Percentiles rank a stretch among this genome's conserved stretches.
Conservation (phyloP, 2,329 filamentous ascomycete genomes). For the Knoxdaviesia capensis region DNA sequence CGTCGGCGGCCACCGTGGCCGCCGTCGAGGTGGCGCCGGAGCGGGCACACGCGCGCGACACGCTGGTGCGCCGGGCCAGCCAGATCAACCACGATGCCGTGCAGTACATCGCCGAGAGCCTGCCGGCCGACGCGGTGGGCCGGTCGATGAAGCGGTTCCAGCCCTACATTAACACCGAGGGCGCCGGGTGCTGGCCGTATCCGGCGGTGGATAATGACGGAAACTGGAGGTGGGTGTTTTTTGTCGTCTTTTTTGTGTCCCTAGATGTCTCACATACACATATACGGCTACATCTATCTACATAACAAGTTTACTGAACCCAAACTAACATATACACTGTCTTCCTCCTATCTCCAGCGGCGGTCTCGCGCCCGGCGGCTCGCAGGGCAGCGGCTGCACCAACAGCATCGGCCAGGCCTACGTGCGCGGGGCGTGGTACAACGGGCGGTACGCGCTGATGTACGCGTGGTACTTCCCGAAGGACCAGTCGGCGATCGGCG, state of each 20-base stretch:
- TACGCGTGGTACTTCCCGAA: constrained; percentile 26
- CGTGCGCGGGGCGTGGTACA: constrained; percentile 11
- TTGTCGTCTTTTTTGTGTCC: not conserved
- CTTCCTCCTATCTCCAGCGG: constrained; percentile 9
- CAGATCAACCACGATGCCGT: constrained; percentile 12
- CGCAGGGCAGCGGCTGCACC: constrained; percentile 12
- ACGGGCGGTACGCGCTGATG: constrained; percentile 16
- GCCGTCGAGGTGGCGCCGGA: too few relatives aligned
- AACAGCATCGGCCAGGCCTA: constrained; percentile 18
- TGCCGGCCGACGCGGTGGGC: constrained; percentile 11
- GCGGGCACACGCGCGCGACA: too few relatives aligned
- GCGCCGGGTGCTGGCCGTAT: constrained; percentile 41
- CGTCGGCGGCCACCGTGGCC: too few relatives aligned
- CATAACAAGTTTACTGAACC: too few relatives aligned
- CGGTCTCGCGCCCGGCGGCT: constrained; percentile 14
- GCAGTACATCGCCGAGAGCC: constrained; percentile 12
- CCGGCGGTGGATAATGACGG: constrained; percentile 37
- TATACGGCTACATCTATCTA: not conserved
- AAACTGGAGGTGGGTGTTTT: constrained; percentile 28
- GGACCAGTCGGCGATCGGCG: constrained; percentile 15
- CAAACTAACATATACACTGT: not conserved
- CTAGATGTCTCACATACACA: not conserved
- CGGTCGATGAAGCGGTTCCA: constrained; percentile 14
- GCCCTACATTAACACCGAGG: constrained; percentile 17
- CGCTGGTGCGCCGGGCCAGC: too few relatives aligned